A percentile compares a stretch with the other conserved stretches of the same genome.
Conservation (phyloP, 257 asterid species). For the Petunia secreta region DNA sequence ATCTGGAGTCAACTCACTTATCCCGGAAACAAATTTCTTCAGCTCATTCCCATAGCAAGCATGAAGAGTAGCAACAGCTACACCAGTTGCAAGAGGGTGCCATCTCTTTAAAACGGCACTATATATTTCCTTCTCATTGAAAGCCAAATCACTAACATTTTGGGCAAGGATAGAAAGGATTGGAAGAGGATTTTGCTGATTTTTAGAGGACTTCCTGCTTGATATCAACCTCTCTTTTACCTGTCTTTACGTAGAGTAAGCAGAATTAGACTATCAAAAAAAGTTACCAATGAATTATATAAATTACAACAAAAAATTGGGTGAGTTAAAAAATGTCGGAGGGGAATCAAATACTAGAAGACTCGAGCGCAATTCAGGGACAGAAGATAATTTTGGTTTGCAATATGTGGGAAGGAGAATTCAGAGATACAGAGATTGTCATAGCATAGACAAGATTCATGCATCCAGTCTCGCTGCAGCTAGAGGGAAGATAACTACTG, state of each 20-base stretch:
- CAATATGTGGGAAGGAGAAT: too few species aligned
- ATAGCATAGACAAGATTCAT: slow-evolving; percentile 1
- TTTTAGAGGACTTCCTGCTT: slow-evolving; percentile 66
- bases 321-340: neutral
- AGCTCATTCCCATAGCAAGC: slow-evolving; percentile 79
- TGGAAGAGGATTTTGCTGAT: slow-evolving; percentile 72
- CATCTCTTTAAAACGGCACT: slow-evolving; percentile 79
- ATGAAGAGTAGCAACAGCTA: slow-evolving; percentile 92
- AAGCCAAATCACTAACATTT: slow-evolving; percentile 71
- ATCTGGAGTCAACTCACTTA: slow-evolving; percentile 85
- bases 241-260: slow-evolving; percentile 77
- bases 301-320: neutral
- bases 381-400: neutral
- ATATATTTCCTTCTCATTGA: slow-evolving; percentile 87
- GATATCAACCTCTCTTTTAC: slow-evolving; percentile 74
- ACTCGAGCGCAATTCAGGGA: neutral
- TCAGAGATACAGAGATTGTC: too few species aligned
- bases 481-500: neutral
- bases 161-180: slow-evolving; percentile 80
- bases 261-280: slow-evolving; percentile 40
- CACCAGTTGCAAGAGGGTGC: slow-evolving; percentile 89
- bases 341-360: neutral
- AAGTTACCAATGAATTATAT: neutral
- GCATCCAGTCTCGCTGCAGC: neutral
- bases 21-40: slow-evolving; percentile 62